Percentiles rank a stretch among this genome's conserved stretches.
phyloP scores from a whole-genome alignment of 2,329 filamentous ascomycete species.

The Pseudovirgaria hyperparasitica region DNA sequence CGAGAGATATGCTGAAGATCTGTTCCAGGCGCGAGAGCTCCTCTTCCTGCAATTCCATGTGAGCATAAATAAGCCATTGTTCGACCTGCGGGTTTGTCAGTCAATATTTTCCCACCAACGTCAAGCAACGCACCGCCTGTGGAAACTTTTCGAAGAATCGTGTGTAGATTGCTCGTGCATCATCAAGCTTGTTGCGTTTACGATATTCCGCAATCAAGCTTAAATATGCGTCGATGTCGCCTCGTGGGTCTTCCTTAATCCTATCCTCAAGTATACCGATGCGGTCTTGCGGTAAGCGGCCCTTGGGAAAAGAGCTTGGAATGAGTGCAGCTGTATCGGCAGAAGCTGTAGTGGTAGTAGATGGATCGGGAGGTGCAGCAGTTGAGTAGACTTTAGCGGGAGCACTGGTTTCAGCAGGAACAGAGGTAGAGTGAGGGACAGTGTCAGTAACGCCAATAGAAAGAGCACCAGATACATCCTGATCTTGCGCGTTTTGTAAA shows the following conservation, averaged over 20 bases:
- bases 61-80: slow-evolving; percentile 77
- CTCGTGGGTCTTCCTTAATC: slow-evolving; percentile 82
- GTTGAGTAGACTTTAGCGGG: slow-evolving; percentile 22
- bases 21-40: slow-evolving; percentile 69
- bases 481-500: slow-evolving; percentile 44
- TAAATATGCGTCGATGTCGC: slow-evolving; percentile 86
- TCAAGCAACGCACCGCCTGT: slow-evolving; percentile 60
- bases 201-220: slow-evolving; percentile 75
- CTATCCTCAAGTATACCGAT: slow-evolving; percentile 77
- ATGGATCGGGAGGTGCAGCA: slow-evolving; percentile 17
- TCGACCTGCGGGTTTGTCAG: slow-evolving; percentile 51
- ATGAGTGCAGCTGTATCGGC: slow-evolving; percentile 28
- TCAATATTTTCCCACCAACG: slow-evolving; percentile 2
- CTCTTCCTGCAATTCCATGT: slow-evolving; percentile 80
- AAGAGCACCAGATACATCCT: slow-evolving; percentile 27
- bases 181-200: slow-evolving; percentile 68
- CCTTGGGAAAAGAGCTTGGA: slow-evolving; percentile 24
- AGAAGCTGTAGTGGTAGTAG: slow-evolving; percentile 18
- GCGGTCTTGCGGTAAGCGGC: slow-evolving; percentile 57
- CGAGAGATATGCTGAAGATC: slow-evolving; percentile 70
- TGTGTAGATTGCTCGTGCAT: slow-evolving; percentile 68
- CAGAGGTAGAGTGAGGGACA: slow-evolving; percentile 39
- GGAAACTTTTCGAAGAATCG: slow-evolving; percentile 83
- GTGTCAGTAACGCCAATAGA: slow-evolving; percentile 26
- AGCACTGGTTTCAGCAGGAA: slow-evolving; percentile 32